Evolutionary conservation across 768 basidiomycete genomes (phyloP).

Genomic region (Lentinula detonsa): DNA sequence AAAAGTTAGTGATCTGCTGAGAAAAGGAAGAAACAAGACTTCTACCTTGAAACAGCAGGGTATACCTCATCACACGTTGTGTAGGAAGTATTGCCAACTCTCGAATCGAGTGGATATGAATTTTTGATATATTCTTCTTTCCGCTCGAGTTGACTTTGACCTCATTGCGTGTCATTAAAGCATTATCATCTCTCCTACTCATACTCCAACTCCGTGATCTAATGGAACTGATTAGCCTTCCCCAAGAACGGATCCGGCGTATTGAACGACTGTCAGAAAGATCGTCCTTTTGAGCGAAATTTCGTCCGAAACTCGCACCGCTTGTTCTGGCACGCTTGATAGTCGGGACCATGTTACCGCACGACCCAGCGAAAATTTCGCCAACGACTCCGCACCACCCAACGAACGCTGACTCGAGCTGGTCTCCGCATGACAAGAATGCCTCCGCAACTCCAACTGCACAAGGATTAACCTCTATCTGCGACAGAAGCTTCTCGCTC

Average conservation of each 20-base stretch:
- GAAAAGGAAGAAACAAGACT: background rate
- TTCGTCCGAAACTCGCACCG: background rate
- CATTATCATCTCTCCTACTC: background rate
- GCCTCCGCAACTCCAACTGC: slow-evolving; percentile 59
- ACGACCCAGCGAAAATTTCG: slow-evolving; percentile 27
- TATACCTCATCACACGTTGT: slow-evolving; percentile 61
- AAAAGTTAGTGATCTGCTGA: background rate
- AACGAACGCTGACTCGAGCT: slow-evolving; percentile 51
- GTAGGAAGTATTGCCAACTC: slow-evolving; percentile 61
- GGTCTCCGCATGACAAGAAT: slow-evolving; percentile 46
- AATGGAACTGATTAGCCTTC: slow-evolving; percentile 6
- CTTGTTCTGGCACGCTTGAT: background rate
- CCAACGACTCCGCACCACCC: slow-evolving; percentile 57
- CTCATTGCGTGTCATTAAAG: background rate
- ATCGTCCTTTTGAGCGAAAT: background rate
- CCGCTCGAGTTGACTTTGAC: background rate
- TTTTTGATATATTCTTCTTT: background rate
- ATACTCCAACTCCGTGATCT: background rate
- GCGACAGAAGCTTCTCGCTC: slow-evolving; percentile 43
- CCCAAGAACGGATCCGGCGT: slow-evolving; percentile 1
- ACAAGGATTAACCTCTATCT: slow-evolving; percentile 55
- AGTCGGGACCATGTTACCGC: slow-evolving; percentile 6
- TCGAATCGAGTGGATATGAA: slow-evolving; percentile 22
- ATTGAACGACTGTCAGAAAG: background rate
- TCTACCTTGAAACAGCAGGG: slow-evolving; percentile 53